These are phyloP conservation scores for Cylindricascospora bacillispora DNA, from an alignment of 1,139 yeast genomes.

Conservation along the genomic window DNA sequence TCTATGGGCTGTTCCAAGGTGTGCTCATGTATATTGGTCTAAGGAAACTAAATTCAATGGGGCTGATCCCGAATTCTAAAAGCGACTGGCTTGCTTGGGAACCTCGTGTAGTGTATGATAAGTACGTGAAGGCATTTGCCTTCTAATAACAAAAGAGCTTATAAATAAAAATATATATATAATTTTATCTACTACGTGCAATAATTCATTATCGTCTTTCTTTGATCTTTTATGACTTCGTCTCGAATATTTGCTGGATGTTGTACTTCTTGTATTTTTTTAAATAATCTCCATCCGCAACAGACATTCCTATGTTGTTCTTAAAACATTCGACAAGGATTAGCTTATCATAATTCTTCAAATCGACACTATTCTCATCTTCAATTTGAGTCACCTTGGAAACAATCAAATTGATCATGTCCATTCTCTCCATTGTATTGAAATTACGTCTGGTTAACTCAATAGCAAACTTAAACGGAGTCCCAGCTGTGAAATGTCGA, in stretches of 20 bases:
- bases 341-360: constrained; percentile 67
- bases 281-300: constrained; percentile 49
- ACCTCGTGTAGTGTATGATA: constrained; percentile 25
- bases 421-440: constrained; percentile 54
- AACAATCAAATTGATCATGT: constrained; percentile 61
- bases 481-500: constrained; percentile 49
- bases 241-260: constrained; percentile 49
- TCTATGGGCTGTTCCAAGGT: constrained; percentile 48
- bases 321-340: constrained; percentile 81
- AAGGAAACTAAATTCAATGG: constrained; percentile 81
- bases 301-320: constrained; percentile 69
- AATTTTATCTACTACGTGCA: background rate
- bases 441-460: constrained; percentile 72
- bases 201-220: constrained; percentile 4
- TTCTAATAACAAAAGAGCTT: constrained; percentile 6
- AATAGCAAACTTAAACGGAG: constrained; percentile 59
- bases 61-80: constrained; percentile 71
- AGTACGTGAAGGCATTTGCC: constrained; percentile 11
- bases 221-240: constrained; percentile 22
- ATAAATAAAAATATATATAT: constrained; percentile 1
- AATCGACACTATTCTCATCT: constrained; percentile 59
- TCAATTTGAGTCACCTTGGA: constrained; percentile 44
- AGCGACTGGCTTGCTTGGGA: constrained; percentile 96
- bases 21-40: constrained; percentile 63
- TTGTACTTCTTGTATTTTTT: constrained; percentile 38